Conservation (phyloP, 768 basidiomycete genomes). For the Flagelloscypha sp. region DNA sequence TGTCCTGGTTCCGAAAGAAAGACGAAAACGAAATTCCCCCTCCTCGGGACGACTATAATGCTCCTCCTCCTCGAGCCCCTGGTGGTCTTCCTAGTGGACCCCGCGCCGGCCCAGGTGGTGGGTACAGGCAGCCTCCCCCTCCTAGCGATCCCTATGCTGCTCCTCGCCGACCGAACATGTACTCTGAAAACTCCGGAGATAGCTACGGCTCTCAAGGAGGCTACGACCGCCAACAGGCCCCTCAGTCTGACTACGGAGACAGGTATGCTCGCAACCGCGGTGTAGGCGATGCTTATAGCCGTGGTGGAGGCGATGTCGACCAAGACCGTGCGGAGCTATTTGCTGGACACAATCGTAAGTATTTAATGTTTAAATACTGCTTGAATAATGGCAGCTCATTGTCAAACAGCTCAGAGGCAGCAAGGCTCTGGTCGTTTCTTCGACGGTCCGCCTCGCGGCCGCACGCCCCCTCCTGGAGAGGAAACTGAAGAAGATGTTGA, state of each 20-base stretch:
- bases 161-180: too few relatives aligned
- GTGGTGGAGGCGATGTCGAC: conserved; percentile 51
- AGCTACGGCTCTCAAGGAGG: too few relatives aligned
- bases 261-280: conserved; percentile 44
- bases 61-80: too few relatives aligned
- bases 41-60: conserved; percentile 13
- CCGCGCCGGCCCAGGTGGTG: too few relatives aligned
- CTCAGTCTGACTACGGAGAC: conserved; percentile 19
- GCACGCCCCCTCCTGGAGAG: conserved; percentile 49
- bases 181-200: too few relatives aligned
- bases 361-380: too few relatives aligned
- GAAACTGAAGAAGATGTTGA: conserved; percentile 86
- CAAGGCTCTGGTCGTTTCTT: conserved; percentile 58
- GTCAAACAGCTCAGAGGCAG: conserved; percentile 41
- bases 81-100: too few relatives aligned
- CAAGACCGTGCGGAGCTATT: conserved; percentile 68
- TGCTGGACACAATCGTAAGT: conserved; percentile 64
- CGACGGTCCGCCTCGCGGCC: conserved; percentile 45
- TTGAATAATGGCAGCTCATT: too few relatives aligned
- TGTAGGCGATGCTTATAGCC: conserved; percentile 59
- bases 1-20: too few relatives aligned
- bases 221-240: conserved; percentile 3
- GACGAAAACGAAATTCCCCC: too few relatives aligned
- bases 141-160: too few relatives aligned
- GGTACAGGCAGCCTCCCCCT: too few relatives aligned